Conservation (phyloP, 768 basidiomycete genomes). For the Trichaptum fuscoviolaceum region DNA sequence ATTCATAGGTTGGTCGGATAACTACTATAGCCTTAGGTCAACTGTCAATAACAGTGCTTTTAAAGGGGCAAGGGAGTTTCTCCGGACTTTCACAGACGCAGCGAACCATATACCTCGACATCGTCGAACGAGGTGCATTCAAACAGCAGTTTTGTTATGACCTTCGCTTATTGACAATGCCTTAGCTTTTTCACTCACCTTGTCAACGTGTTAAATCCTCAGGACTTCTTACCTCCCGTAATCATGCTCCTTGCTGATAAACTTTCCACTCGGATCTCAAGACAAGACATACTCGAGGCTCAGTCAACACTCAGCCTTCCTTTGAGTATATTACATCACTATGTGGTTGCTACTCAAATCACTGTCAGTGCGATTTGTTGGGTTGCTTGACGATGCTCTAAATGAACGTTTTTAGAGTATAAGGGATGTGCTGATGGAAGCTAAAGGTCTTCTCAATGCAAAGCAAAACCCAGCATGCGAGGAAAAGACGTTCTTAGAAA, state of each 20-base stretch:
- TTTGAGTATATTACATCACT: slow-evolving; percentile 56
- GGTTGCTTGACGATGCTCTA: neutral
- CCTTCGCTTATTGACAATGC: neutral
- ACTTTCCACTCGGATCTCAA: slow-evolving; percentile 59
- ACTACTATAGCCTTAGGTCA: neutral
- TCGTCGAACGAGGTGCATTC: slow-evolving; percentile 74
- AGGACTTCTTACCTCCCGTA: slow-evolving; percentile 77
- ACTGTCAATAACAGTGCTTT: neutral
- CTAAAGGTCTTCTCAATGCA: slow-evolving; percentile 47
- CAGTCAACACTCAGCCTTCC: slow-evolving; percentile 60
- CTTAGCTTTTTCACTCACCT: slow-evolving; percentile 85
- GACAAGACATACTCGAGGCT: slow-evolving; percentile 57
- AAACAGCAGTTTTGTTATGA: neutral
- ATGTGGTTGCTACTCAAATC: slow-evolving; percentile 42
- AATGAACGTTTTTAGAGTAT: slow-evolving; percentile 41
- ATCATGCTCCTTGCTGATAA: slow-evolving; percentile 84
- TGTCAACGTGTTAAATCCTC: slow-evolving; percentile 71
- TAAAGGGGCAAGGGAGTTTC: slow-evolving; percentile 64
- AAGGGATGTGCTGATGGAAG: slow-evolving; percentile 61
- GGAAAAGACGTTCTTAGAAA: slow-evolving; percentile 49
- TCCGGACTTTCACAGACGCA: slow-evolving; percentile 92
- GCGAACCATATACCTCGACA: slow-evolving; percentile 89
- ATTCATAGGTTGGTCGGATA: slow-evolving; percentile 38
- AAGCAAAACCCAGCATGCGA: slow-evolving; percentile 33
- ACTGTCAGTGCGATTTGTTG: slow-evolving; percentile 33